Conservation (phyloP, 768 basidiomycete genomes). For the Hygrophorus russula region DNA sequence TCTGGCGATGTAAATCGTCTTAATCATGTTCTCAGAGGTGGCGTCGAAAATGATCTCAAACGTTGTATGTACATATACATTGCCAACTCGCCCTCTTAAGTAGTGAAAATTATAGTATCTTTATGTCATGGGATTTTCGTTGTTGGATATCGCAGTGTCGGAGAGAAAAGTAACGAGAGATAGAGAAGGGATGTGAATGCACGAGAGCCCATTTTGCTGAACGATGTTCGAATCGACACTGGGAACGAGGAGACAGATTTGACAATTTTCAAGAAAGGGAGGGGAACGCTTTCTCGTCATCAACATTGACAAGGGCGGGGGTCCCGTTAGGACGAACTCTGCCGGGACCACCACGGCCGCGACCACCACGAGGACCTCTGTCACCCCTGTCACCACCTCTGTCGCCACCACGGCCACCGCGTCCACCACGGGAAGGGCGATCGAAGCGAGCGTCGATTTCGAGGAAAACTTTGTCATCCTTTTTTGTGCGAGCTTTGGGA, state of each 20-base stretch:
- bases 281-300: constrained; percentile 83
- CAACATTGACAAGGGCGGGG: constrained; percentile 48
- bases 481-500: constrained; percentile 62
- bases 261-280: constrained; percentile 47
- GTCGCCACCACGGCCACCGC: constrained; percentile 33
- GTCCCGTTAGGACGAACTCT: constrained; percentile 33
- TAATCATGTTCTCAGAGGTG: constrained; percentile 25
- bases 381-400: constrained; percentile 37
- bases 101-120: not conserved
- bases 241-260: constrained; percentile 1
- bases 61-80: too few relatives aligned
- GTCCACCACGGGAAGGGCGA: constrained; percentile 61
- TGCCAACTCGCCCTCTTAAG: not conserved
- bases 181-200: constrained; percentile 1
- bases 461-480: constrained; percentile 85
- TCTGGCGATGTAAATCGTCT: constrained; percentile 58
- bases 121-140: not conserved
- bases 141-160: not conserved
- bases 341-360: constrained; percentile 23
- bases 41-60: not conserved
- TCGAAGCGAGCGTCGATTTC: constrained; percentile 90
- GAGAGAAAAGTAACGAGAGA: not conserved
- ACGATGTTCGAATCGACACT: too few relatives aligned
- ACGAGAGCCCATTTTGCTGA: not conserved
- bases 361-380: constrained; percentile 31